These are phyloP conservation scores for Bipolaris bicolor DNA, from an alignment of 2,329 filamentous ascomycete species.

Conservation along the genomic window DNA sequence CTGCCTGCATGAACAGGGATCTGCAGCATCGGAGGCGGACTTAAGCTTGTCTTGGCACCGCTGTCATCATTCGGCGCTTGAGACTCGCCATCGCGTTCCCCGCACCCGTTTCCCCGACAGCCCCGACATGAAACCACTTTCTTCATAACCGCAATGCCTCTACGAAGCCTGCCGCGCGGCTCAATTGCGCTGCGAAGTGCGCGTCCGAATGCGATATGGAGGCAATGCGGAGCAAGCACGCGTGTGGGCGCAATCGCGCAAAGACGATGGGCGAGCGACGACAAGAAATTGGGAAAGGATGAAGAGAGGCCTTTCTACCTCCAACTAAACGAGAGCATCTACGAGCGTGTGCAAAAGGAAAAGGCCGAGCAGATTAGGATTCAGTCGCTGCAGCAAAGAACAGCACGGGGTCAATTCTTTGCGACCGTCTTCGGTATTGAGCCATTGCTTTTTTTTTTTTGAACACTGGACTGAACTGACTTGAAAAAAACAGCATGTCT, in stretches of 20 bases:
- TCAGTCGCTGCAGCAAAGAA: conserved; percentile 31
- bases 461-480: conserved; percentile 8
- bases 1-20: conserved; percentile 9
- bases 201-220: conserved; percentile 11
- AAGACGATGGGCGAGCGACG: conserved; percentile 46
- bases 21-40: conserved; percentile 9
- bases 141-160: conserved; percentile 37
- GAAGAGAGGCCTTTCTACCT: conserved; percentile 61
- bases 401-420: conserved; percentile 48
- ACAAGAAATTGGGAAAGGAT: conserved; percentile 27
- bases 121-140: conserved; percentile 24
- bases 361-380: conserved; percentile 60
- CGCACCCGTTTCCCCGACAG: conserved; percentile 13
- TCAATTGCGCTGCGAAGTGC: conserved; percentile 28
- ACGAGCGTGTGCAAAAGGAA: conserved; percentile 63
- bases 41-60: conserved; percentile 10
- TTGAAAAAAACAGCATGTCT: conserved; percentile 53
- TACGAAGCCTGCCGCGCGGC: conserved; percentile 35
- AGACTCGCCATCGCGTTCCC: conserved; percentile 14
- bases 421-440: conserved; percentile 32
- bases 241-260: conserved; percentile 28
- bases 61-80: conserved; percentile 10
- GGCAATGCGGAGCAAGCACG: conserved; percentile 13
- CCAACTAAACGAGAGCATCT: conserved; percentile 67
- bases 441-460: neutral